Base-by-base conservation (phyloP, 106 monocot genomes). In the Posidonia australis region DNA sequence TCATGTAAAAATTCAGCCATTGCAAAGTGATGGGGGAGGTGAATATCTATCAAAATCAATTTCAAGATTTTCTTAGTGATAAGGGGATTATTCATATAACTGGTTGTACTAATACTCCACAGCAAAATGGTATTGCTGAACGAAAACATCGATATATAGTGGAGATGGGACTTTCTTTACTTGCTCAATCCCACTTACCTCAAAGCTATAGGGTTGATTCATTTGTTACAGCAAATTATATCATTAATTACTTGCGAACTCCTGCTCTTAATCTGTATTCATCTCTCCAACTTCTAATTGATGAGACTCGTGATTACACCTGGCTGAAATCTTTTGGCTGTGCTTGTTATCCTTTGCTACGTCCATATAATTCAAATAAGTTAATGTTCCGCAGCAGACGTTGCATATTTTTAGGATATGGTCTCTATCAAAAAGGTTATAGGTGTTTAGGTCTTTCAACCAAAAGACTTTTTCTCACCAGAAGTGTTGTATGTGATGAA, bases 111-210 rank as follows among this genome's bases (percentile, higher is more conserved):
- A 0, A 26, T 31, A 60, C 30, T 4, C 23, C 59, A 5, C 67
- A 75, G 32, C 51, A 68, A 51, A 76, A 76, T 55, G 69, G 63
- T 1, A 0, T 20, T 26, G 54, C 2, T 0, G 46, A 76, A 17
- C 0, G 45, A 0, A 76, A 69, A 63, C 62, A 76, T 52, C 22
- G 60, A 14, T 60, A 74, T 18, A 22, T 74, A 4, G 29, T 63
- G 18, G 69, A 76, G 11, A 20, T 69, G 2, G 20, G 20, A 13
- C 68, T 27, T 43, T 17, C 62, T 12, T 28, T 76, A 0, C 51
- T 48, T 18, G 20, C 7, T 12, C 52, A 68, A 20, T 48, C 75
- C 0, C 2, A 19, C 1, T 13, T 69, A 17, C 52, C 75, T 25
- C 21, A 26, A 12, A 13, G 3, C 6, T 76, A 43, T 55, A 69